phyloP scores from a whole-genome alignment of 768 basidiomycete genomes.

The Imleria badia region DNA sequence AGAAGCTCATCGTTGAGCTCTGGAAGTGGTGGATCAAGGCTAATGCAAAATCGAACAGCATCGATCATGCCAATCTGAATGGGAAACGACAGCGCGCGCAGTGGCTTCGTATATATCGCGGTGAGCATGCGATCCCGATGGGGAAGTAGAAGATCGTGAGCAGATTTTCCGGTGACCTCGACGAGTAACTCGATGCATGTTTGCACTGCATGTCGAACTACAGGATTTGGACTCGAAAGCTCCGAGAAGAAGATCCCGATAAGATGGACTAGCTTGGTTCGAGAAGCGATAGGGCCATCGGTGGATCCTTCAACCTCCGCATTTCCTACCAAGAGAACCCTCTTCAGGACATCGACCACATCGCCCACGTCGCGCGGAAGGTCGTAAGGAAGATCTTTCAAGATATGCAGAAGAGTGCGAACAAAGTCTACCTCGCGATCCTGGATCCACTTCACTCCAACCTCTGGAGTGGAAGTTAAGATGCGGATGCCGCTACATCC shows the following conservation, averaged over 20 bases:
- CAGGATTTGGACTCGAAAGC: slow-evolving; percentile 79
- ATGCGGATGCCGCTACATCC: slow-evolving; percentile 85
- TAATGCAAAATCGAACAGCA: slow-evolving; percentile 91
- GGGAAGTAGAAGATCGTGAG: slow-evolving; percentile 76
- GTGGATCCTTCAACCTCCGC: slow-evolving; percentile 44
- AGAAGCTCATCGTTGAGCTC: slow-evolving; percentile 92
- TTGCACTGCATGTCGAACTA: slow-evolving; percentile 84
- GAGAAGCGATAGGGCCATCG: slow-evolving; percentile 43
- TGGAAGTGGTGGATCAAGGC: slow-evolving; percentile 82
- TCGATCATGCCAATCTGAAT: slow-evolving; percentile 99
- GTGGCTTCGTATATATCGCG: slow-evolving; percentile 93
- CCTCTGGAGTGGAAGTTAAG: slow-evolving; percentile 65
- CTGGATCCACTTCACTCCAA: slow-evolving; percentile 76
- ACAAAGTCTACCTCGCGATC: slow-evolving; percentile 90
- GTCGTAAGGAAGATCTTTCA: slow-evolving; percentile 93
- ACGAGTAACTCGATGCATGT: slow-evolving; percentile 77
- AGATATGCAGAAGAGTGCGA: slow-evolving; percentile 83
- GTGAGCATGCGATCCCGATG: slow-evolving; percentile 87
- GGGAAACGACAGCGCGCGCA: slow-evolving; percentile 89
- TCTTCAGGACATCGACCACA: slow-evolving; percentile 72
- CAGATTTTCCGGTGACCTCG: slow-evolving; percentile 64
- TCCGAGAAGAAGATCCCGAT: slow-evolving; percentile 87
- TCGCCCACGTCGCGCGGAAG: slow-evolving; percentile 79
- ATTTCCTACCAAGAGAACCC: slow-evolving; percentile 62
- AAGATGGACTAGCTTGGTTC: slow-evolving; percentile 63